Conservation (phyloP, 495 filamentous ascomycete species). For the Penicillium odoratum region DNA sequence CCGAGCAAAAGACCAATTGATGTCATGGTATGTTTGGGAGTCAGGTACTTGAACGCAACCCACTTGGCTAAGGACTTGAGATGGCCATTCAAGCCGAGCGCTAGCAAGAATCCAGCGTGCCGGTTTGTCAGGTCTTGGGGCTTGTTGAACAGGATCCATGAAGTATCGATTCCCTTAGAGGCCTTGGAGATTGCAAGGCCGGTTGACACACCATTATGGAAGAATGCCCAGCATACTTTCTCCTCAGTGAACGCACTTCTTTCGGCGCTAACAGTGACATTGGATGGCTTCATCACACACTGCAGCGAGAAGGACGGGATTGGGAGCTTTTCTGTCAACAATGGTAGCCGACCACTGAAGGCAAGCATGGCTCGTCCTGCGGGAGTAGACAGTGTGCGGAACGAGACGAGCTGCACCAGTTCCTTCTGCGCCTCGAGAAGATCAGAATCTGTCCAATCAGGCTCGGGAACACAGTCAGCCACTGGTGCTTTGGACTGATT, state of each 20-base stretch:
- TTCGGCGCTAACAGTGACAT: slow-evolving; percentile 86
- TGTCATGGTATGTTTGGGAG: slow-evolving; percentile 98
- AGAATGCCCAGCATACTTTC: slow-evolving; percentile 96
- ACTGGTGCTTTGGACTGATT: slow-evolving; percentile 74
- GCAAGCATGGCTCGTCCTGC: slow-evolving; percentile 80
- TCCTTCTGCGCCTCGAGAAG: slow-evolving; percentile 94
- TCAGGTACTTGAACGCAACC: slow-evolving; percentile 98
- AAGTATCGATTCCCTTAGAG: slow-evolving; percentile 93
- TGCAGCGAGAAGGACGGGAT: slow-evolving; percentile 84
- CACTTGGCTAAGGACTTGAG: slow-evolving; percentile 91
- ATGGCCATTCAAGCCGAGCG: slow-evolving; percentile 93
- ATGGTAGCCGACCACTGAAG: slow-evolving; percentile 77
- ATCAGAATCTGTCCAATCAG: slow-evolving; percentile 78
- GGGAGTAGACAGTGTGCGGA: slow-evolving; percentile 83
- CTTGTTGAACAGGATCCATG: slow-evolving; percentile 98
- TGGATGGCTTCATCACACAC: slow-evolving; percentile 86
- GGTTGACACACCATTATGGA: slow-evolving; percentile 90
- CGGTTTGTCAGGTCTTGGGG: slow-evolving; percentile 87
- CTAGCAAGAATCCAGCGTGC: slow-evolving; percentile 90
- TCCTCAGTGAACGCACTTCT: slow-evolving; percentile 83
- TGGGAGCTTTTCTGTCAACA: slow-evolving; percentile 86
- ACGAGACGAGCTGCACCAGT: slow-evolving; percentile 77
- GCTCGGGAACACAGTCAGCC: slow-evolving; percentile 72
- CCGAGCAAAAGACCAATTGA: slow-evolving; percentile 93
- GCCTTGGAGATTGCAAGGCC: slow-evolving; percentile 87